Evolutionary conservation across 1,284 basidiomycete genomes (phyloP).

Genomic region (Papiliotrema terrestris): DNA sequence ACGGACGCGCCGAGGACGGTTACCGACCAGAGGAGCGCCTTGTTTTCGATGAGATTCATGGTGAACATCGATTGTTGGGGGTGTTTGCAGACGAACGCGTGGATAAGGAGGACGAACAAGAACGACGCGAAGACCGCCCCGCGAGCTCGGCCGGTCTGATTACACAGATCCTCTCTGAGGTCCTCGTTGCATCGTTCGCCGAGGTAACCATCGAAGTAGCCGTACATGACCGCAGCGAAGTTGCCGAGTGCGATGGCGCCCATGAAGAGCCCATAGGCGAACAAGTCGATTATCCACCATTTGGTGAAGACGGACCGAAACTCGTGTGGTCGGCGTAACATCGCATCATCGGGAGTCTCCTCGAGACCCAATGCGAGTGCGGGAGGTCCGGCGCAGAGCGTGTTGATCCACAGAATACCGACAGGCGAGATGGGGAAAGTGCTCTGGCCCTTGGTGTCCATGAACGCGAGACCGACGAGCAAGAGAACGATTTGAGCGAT

Average conservation of each 20-base stretch:
- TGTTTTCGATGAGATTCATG: constrained; percentile 56
- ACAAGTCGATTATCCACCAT: constrained; percentile 56
- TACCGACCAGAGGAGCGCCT: constrained; percentile 54
- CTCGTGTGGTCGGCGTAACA: constrained; percentile 57
- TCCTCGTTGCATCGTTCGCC: constrained; percentile 55
- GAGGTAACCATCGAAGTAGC: constrained; percentile 52
- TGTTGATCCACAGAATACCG: constrained; percentile 60
- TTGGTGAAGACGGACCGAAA: constrained; percentile 57
- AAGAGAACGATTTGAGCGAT: constrained; percentile 61
- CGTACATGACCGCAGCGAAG: constrained; percentile 59
- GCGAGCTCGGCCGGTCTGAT: constrained; percentile 56
- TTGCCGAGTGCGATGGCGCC: constrained; percentile 56
- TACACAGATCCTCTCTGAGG: constrained; percentile 17
- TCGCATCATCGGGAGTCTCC: constrained; percentile 56
- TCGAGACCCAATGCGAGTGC: constrained; percentile 64
- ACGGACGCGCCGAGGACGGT: constrained; percentile 37
- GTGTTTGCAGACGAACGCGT: constrained; percentile 48
- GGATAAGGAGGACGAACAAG: constrained; percentile 53
- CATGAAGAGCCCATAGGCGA: constrained; percentile 64
- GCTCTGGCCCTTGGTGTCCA: constrained; percentile 56
- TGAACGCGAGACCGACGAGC: constrained; percentile 64
- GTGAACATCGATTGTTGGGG: constrained; percentile 49
- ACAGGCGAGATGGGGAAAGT: constrained; percentile 68
- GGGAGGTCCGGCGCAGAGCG: constrained; percentile 55
- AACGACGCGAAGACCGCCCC: constrained; percentile 57